Base-by-base conservation (phyloP, 306 rosid species). In the Glycine tomentella region DNA sequence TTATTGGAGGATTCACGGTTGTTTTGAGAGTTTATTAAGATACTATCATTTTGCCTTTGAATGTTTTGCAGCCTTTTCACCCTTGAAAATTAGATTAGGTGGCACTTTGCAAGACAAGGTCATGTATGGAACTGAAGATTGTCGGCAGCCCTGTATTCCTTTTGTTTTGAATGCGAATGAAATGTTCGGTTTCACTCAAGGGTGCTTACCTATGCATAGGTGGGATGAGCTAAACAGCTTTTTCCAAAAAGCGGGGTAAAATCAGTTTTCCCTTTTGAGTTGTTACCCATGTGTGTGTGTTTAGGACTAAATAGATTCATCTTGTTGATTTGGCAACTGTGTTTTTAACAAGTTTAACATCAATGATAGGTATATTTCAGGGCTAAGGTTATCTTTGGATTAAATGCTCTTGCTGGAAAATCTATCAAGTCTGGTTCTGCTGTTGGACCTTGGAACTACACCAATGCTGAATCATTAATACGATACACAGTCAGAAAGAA, bases 211-310 rank as follows among this genome's bases (percentile, higher is more conserved):
- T 8, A 72, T 87, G 92, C 33, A 77, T 45, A 93, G 98, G 87
- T 95, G 99, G 99, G 99, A 95, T 90, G 91, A 91, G 82, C 71
- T 95, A 11, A 95, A 90, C 86, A 85, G 84, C 79, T 90, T 95
- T 86, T 95, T 95, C 80, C 58, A 77, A 64, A 87, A 91, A 87
- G 65, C 98, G 45, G 98, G 99, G 98, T 93, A 93, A 87, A 64
- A 62, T 42, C 75, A 74, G 16, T 34, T 44, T 38, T 17, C 38
- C 63, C 84, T 65, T 56, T 55, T 13, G 40, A 72, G 53, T 52
- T 72, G 46, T 57, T 42, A 2, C 15, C 48, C 50, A 2, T 58
- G 14, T 40, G 64, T n/a, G n/a, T 33, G 44, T 38, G 44, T 38
- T 38, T 38, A 38, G 69, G 71, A 61, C 64, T 33, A 53, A 51